Percentiles rank a stretch among this genome's conserved stretches.
phyloP scores from a whole-genome alignment of 2,329 filamentous ascomycete species.

The Byssochlamys sp. region DNA sequence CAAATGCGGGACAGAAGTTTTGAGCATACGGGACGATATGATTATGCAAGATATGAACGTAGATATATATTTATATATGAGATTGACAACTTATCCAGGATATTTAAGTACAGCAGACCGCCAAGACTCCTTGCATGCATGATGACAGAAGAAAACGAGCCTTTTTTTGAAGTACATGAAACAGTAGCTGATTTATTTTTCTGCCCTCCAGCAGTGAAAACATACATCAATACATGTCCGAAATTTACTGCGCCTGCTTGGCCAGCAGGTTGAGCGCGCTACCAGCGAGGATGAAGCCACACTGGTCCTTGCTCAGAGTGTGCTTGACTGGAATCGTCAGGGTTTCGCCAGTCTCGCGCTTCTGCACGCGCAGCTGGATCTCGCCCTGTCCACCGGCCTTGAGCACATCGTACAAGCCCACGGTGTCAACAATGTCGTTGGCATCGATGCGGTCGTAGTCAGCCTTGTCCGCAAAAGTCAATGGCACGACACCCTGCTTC shows the following conservation, averaged over 20 bases:
- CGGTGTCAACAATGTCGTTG: constrained; percentile 71
- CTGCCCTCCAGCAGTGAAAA: not conserved
- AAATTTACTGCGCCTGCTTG: constrained; percentile 38
- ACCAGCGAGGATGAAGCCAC: constrained; percentile 81
- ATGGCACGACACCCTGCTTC: constrained; percentile 91
- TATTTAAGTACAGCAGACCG: not conserved
- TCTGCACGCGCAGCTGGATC: constrained; percentile 59
- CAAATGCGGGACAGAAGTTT: not conserved
- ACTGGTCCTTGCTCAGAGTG: constrained; percentile 80
- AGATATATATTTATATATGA: not conserved
- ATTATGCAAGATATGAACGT: not conserved
- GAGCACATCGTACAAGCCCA: constrained; percentile 76
- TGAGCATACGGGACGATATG: not conserved
- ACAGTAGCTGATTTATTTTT: not conserved
- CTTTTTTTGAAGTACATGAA: not conserved
- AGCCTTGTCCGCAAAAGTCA: constrained; percentile 78
- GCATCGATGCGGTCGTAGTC: constrained; percentile 80
- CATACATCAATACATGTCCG: not conserved
- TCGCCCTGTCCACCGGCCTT: constrained; percentile 68
- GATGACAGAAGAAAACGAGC: not conserved
- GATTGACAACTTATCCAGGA: not conserved
- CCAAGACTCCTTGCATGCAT: not conserved
- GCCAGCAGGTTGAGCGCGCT: constrained; percentile 87
- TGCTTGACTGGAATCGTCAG: constrained; percentile 70
- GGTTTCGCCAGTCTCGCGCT: constrained; percentile 53